Evolutionary conservation across 345 rosid genomes (phyloP).

Genomic region (Orychophragmus violaceus): DNA sequence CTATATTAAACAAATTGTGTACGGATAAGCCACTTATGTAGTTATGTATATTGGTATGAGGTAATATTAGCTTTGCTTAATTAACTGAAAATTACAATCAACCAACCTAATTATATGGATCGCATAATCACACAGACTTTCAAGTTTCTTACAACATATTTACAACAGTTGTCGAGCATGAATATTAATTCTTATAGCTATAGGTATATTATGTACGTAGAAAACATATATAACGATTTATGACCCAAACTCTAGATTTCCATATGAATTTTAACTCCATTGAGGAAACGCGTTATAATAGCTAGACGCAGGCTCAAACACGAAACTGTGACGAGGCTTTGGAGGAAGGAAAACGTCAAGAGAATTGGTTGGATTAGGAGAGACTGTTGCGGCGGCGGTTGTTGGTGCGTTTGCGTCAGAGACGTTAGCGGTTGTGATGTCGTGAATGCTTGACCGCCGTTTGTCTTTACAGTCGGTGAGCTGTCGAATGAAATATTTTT

Average conservation of each 20-base stretch:
- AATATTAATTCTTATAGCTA: too few relatives aligned
- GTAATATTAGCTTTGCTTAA: neutral
- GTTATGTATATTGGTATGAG: too few relatives aligned
- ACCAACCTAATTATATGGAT: constrained; percentile 2
- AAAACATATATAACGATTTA: neutral
- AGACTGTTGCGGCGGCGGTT: constrained; percentile 26
- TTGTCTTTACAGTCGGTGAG: constrained; percentile 88
- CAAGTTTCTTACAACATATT: constrained; percentile 16
- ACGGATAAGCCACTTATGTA: neutral
- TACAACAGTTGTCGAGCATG: constrained; percentile 10
- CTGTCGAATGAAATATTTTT: constrained; percentile 92
- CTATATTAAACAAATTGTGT: neutral
- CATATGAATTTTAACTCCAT: constrained; percentile 10
- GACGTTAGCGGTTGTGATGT: constrained; percentile 79
- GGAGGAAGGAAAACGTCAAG: constrained; percentile 11
- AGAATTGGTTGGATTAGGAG: constrained; percentile 15
- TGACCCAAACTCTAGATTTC: neutral
- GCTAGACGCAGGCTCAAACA: constrained; percentile 19
- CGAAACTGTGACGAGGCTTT: constrained; percentile 8
- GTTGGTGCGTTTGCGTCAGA: constrained; percentile 29
- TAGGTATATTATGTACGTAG: constrained; percentile 10
- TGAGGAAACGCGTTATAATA: constrained; percentile 10
- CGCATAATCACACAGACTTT: constrained; percentile 12
- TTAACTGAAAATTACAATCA: constrained; percentile 9
- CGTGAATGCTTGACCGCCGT: constrained; percentile 96